Evolutionary conservation across 805 yeast genomes (phyloP).

Genomic region (Zygosaccharomyces kombuchaensis): DNA sequence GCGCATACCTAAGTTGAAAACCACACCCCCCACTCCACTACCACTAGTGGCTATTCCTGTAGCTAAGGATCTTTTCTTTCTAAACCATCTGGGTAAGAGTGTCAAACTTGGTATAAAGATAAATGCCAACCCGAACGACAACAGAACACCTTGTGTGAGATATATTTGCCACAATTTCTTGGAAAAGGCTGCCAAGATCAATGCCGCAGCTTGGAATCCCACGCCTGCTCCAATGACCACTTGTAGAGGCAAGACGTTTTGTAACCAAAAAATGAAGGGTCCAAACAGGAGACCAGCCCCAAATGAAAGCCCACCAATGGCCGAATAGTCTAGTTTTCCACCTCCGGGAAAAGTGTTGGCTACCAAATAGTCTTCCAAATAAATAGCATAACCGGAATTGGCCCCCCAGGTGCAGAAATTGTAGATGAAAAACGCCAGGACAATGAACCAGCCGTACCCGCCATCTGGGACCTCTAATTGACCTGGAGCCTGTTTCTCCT

Average conservation of each 20-base stretch:
- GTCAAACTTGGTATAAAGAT: constrained; percentile 45
- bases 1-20: constrained; percentile 39
- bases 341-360: constrained; percentile 44
- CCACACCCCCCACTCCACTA: constrained; percentile 42
- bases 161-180: constrained; percentile 52
- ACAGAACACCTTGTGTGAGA: constrained; percentile 53
- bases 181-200: constrained; percentile 50
- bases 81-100: constrained; percentile 55
- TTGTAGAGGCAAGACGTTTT: constrained; percentile 43
- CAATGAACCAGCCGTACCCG: constrained; percentile 53
- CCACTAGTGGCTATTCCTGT: constrained; percentile 39
- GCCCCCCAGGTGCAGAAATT: constrained; percentile 56
- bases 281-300: constrained; percentile 49
- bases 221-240: constrained; percentile 43
- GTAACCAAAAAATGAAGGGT: constrained; percentile 45
- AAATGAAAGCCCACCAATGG: constrained; percentile 55
- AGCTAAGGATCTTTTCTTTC: constrained; percentile 43
- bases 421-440: constrained; percentile 41
- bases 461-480: constrained; percentile 39
- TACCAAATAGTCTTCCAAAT: constrained; percentile 46
- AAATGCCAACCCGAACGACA: constrained; percentile 49
- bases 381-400: constrained; percentile 52
- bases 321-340: constrained; percentile 46
- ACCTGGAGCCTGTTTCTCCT: background rate
- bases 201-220: constrained; percentile 44